Conservation (phyloP, 2,329 filamentous ascomycete genomes). For the Rosellinia necatrix region DNA sequence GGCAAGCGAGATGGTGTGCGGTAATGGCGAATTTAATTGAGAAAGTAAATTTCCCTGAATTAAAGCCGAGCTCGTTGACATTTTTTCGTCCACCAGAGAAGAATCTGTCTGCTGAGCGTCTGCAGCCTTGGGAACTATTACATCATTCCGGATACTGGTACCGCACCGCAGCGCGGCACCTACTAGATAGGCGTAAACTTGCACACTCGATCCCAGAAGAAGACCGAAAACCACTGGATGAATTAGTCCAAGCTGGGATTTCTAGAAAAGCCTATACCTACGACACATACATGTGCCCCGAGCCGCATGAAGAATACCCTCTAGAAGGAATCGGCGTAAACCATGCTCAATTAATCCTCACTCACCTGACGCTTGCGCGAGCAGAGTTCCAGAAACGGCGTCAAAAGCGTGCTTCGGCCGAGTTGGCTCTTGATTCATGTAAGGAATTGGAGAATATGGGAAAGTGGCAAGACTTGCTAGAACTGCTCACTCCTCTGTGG, state of each 20-base stretch:
- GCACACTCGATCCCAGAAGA: conserved; percentile 64
- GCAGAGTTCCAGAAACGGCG: conserved; percentile 58
- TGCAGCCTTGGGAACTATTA: conserved; percentile 66
- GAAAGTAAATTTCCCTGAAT: conserved; percentile 55
- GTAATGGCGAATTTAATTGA: conserved; percentile 67
- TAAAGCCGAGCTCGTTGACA: conserved; percentile 49
- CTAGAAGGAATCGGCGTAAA: conserved; percentile 56
- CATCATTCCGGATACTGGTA: conserved; percentile 73
- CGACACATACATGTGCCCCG: conserved; percentile 69
- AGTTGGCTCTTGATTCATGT: conserved; percentile 61
- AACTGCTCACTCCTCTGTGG: conserved; percentile 62
- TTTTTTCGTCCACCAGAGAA: conserved; percentile 65
- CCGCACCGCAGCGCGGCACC: conserved; percentile 62
- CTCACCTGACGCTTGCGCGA: conserved; percentile 56
- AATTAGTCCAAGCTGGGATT: conserved; percentile 51
- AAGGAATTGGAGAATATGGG: conserved; percentile 57
- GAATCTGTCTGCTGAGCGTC: conserved; percentile 58
- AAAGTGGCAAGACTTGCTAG: conserved; percentile 59
- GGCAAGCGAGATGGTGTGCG: conserved; percentile 76
- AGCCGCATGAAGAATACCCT: conserved; percentile 64
- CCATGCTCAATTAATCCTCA: conserved; percentile 60
- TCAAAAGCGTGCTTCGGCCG: conserved; percentile 58
- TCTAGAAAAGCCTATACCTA: conserved; percentile 61
- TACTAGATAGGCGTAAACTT: conserved; percentile 56
- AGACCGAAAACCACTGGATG: conserved; percentile 57